Base-by-base conservation (phyloP, 2,329 filamentous ascomycete species). In the Thelonectria discophora region DNA sequence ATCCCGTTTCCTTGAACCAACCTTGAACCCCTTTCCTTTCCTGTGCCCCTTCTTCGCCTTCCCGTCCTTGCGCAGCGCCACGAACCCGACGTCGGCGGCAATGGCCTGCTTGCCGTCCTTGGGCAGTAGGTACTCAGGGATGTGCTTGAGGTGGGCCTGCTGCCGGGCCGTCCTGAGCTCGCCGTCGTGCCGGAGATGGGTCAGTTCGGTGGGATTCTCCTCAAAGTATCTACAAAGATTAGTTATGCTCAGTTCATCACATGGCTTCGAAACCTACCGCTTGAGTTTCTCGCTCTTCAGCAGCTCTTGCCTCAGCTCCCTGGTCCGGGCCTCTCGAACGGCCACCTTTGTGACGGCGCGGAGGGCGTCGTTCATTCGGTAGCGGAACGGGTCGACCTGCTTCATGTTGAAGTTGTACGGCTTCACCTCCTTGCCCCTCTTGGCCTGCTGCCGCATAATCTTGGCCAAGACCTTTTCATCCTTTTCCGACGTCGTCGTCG, bases 331-430 rank as follows among this genome's bases (percentile, higher is more conserved):
- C 80, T 97, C 94, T 66, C 94, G 90, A 46, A 99, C 88, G 0
- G 94, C 91, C 24, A 97, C 90, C 60, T 91, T 88, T 10, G 95
- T 99, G 2, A 99, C 93, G 0, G 93, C 90, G 65, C 94, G 88
- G 42, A 99, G 81, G 0, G 94, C 95, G 75, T 98, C 95, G 55
- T 92, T 91, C 87, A 97, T 93, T 68, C 95, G 90, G 78, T 99
- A 99, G 18, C 94, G 86, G 82, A 99, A 98, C 3, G 92, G 91
- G 67, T 97, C 93, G 20, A 99, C 88, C 73, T 96, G 92, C 74
- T 90, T 88, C 90, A 96, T 96, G 79, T 97, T 94, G 74, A 99
- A 97, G 70, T 90, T 88, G 80, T 97, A 99, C 11, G 93, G 92
- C 74, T 95, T 91, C 32, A 98, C 83, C 73, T 93, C 90, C 68